Percentiles rank a stretch among this genome's conserved stretches.
Evolutionary conservation across 352 stramenopile genomes (phyloP).

Genomic region (Thalassiosira livingstoniorum): DNA sequence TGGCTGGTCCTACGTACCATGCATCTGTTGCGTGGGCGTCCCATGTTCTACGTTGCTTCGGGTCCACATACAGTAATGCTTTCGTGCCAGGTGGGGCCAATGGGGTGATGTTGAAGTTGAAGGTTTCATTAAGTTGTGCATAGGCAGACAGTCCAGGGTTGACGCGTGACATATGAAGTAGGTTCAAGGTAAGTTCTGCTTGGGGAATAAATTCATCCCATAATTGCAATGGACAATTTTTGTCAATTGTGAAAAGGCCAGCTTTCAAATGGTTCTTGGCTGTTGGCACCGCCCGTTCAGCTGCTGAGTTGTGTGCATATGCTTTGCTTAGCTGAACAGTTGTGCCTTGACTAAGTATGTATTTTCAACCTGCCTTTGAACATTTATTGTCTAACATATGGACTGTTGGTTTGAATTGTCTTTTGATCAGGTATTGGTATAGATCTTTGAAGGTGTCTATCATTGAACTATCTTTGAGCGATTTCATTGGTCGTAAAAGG

Average conservation of each 20-base stretch:
- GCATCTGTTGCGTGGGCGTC: not conserved
- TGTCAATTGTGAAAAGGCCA: not conserved
- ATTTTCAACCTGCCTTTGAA: not conserved
- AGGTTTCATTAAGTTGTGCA: not conserved
- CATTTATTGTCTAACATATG: not conserved
- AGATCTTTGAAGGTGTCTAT: not conserved
- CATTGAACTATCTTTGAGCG: not conserved
- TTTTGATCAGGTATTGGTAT: not conserved
- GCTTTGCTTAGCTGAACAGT: not conserved
- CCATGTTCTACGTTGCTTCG: not conserved
- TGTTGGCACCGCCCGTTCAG: constrained; percentile 42
- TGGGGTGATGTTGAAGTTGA: not conserved
- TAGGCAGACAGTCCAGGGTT: constrained; percentile 26
- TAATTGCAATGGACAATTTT: constrained; percentile 19
- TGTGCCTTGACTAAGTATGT: not conserved
- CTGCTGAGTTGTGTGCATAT: constrained; percentile 17
- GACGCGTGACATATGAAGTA: not conserved
- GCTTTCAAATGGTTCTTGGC: constrained; percentile 55
- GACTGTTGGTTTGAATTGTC: not conserved
- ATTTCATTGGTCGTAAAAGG: not conserved
- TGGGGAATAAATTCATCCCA: constrained; percentile 8
- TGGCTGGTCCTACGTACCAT: constrained; percentile 1
- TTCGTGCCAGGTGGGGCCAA: not conserved
- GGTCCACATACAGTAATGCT: not conserved
- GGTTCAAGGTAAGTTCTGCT: constrained; percentile 2